Evolutionary conservation across 176 grass and related monocot species (phyloP), one percentile per base, ranked within the genome.

Genomic region (Lolium multiflorum): DNA sequence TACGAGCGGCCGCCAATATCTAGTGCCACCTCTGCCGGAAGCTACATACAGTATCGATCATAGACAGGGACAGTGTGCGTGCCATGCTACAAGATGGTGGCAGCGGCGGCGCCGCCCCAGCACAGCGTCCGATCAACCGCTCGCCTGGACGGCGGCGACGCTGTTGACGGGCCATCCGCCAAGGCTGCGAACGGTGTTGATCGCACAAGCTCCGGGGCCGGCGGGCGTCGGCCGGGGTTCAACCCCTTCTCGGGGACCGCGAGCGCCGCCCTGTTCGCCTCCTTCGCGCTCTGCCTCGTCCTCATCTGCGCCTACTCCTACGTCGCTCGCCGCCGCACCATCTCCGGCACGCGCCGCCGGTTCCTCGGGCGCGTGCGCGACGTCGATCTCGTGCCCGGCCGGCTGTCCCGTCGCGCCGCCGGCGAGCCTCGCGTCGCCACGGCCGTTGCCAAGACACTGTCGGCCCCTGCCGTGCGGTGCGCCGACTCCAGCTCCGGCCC

Each of bases 261-360:
- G 1, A 87, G 85, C 14, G 89, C 82, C 13, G 82, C 88, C 48
- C 65, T 87, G 59, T 88, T 91, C 82, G 81, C 71, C 68, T 85
- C 89, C 56, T 67, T 91, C 48, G 0, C 88, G 49, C 76, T 84
- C 75, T 87, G 76, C 84, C 83, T 91, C 84, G 58, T 91, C 59
- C 76, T 91, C 24, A 66, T 88, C 76, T 87, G 89, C 89, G 79
- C 86, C 81, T 91, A 91, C 85, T 91, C 83, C 65, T 73, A 79
- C 84, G 80, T 84, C 67, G 74, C 86, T 13, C 78, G 87, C 52
- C 90, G 82, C 52, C 82, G 86, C 31, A 37, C 83, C 73, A 43
- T 89, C 55, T 67, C 56, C n/a, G 50, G 41, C 9, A 81, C 78
- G 13, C 91, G 79, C 15, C 48, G 46, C 75, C 58, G 46, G 68